Evolutionary conservation across 441 rosid species (phyloP), one percentile per base, ranked within the genome.

Genomic region (Brassica hybrid): DNA sequence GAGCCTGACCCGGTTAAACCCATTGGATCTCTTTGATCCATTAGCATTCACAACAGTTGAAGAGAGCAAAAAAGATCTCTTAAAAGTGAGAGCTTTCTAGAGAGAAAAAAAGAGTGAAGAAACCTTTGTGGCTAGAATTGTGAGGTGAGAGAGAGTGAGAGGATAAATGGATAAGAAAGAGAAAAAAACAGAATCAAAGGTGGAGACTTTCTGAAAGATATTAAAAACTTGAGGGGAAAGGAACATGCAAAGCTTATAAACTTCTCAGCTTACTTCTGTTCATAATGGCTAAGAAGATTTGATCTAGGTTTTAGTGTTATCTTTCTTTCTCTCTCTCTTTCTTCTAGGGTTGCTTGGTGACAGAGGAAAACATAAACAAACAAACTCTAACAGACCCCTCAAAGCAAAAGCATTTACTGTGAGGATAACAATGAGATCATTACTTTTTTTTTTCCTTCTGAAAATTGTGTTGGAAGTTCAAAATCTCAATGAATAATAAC

Each of bases 11-110:
- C 95, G 69, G 90, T 67, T 19, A 87, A 80, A 71, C 88, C 80
- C 88, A 93, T 89, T 66, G 92, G 80, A 75, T 91, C 98, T 83
- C 93, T 88, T 84, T 90, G 89, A 88, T 94, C 98, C 98, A 94
- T 93, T 73, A 60, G 88, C 98, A 89, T 88, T 85, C 82, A 21
- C 23, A 21, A 88, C 85, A 41, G 59, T 30, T 58, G 45, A 27
- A 64, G 21, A 59, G 23, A 21, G 23, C 23, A 21, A 21, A 21
- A 59, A 78, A 63, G 80, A 73, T 61, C 36, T 80, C 14, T 56
- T 64, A 41, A 5, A 10, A 34, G 59, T 18, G 54, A 21, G 23
- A 21, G 21, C 5, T 58, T 27, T 32, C 76, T 57, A 74, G 72
- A 74, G 72, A 54, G 63, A 21, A 21, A 21, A 54, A 65, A 78